Evolutionary conservation across 306 rosid species (phyloP).

Genomic region (Trifolium pratense): DNA sequence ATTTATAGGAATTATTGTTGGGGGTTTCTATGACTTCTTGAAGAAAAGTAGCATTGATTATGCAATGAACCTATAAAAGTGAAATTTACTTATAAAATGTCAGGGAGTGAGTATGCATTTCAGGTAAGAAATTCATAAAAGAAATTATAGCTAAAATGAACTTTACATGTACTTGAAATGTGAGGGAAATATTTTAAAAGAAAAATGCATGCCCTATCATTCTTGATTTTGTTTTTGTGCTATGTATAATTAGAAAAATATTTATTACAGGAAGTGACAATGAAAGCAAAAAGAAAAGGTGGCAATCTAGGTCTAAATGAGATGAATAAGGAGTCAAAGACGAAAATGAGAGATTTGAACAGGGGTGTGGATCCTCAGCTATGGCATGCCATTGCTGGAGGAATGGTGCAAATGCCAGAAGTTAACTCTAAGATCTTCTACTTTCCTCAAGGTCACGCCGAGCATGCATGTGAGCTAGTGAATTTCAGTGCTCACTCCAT

Average conservation of each 20-base stretch:
- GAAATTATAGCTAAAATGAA: no score
- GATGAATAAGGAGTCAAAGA: slow-evolving; percentile 76
- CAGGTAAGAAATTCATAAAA: background rate
- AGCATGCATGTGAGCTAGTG: slow-evolving; percentile 69
- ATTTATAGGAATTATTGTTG: no score
- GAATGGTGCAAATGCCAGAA: slow-evolving; percentile 79
- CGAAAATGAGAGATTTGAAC: slow-evolving; percentile 59
- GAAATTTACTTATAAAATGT: no score
- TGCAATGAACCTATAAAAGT: no score
- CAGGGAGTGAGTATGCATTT: no score
- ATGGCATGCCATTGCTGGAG: slow-evolving; percentile 95
- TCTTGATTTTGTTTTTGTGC: background rate
- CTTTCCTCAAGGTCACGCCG: slow-evolving; percentile 81
- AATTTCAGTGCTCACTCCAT: slow-evolving; percentile 55
- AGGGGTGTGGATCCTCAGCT: slow-evolving; percentile 75
- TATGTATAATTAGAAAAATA: background rate
- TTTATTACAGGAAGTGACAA: slow-evolving; percentile 41
- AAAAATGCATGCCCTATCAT: background rate
- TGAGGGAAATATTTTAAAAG: no score
- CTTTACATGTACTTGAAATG: no score
- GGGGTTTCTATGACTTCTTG: no score
- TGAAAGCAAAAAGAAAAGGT: background rate
- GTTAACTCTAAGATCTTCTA: slow-evolving; percentile 71
- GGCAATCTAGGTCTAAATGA: background rate
- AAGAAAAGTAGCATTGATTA: no score